These are phyloP conservation scores for Tephrocybe rancida DNA, from an alignment of 768 basidiomycete genomes.

Conservation along the genomic window DNA sequence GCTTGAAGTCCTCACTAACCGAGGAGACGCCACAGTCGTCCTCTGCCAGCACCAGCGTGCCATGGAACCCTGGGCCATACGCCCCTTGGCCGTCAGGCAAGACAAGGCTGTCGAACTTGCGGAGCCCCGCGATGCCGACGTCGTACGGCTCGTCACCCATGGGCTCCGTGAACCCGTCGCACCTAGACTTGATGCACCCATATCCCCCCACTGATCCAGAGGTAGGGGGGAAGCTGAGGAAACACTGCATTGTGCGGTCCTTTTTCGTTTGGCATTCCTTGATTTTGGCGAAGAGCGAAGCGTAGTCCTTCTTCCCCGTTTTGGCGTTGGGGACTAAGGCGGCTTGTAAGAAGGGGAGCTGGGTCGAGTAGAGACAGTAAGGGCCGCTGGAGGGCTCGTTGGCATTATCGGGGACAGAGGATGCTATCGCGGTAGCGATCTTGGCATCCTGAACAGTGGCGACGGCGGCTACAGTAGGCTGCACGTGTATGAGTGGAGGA, in stretches of 20 bases:
- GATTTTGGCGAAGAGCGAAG: constrained; percentile 6
- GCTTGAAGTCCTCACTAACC: constrained; percentile 2
- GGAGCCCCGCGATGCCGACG: constrained; percentile 7
- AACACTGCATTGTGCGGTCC: constrained; percentile 11
- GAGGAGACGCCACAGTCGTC: constrained; percentile 6
- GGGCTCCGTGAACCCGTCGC: constrained; percentile 3
- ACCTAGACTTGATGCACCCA: neutral
- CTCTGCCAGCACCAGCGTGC: neutral
- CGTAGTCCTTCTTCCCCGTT: constrained; percentile 4
- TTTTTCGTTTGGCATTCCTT: neutral
- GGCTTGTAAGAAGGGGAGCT: constrained; percentile 1
- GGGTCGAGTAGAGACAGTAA: constrained; percentile 9
- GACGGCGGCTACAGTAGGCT: neutral
- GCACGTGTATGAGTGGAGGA: neutral
- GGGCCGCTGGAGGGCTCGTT: neutral
- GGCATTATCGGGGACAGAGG: neutral
- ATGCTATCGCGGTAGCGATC: neutral
- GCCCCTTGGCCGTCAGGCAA: neutral
- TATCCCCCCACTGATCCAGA: neutral
- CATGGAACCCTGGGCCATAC: neutral
- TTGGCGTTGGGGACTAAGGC: constrained; percentile 2
- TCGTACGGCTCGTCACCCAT: constrained; percentile 12
- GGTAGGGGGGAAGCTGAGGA: constrained; percentile 2
- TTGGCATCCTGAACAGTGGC: neutral
- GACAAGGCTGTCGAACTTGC: neutral